Evolutionary conservation across 2,329 filamentous ascomycete genomes (phyloP), one percentile per base, ranked within the genome.

Genomic region (Epichloe glyceriae): DNA sequence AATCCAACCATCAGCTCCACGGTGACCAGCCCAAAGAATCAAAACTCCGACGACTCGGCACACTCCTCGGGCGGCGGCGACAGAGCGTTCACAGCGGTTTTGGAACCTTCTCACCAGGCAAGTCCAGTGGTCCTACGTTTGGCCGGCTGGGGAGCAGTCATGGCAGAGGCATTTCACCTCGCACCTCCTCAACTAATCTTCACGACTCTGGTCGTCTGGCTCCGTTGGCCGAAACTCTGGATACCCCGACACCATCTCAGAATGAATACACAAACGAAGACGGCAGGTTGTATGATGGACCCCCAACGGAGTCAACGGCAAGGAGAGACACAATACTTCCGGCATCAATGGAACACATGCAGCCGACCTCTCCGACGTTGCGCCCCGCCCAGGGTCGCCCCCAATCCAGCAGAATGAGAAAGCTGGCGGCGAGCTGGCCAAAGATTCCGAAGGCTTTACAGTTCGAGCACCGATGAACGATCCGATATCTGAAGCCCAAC

Each of bases 381-480:
- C 72, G 8, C 72, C 77, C 33, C 75, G 76, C 15, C 68, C 73
- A 2, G 74, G 74, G 0, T 71, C 75, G 20, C 74, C 78, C 2
- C 71, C 73, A 2, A 68, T 70, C 3, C 72, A 74, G 44, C 65
- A 65, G 50, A 64, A 64, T 48, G 64, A 67, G 20, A 63, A 67
- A 15, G 51, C 64, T 8, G 55, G 57, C 1, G 55, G 57, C 1
- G 62, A 70, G 51, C 62, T 74, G 50, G 67, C 69, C 19, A 86
- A 47, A 22, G 88, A 93, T 61, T 70, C 79, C 0, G 87, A 94
- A 56, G 88, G 87, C 6, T 93, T 83, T 61, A 84, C 77, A 4
- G 77, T 91, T n/a, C 86, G 84, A 0, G 74, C 80, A 0, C 71
- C 78, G 1, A 72, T 74, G 58, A 74, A 82, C 57, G 73, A 83